Base-by-base conservation (phyloP, 306 rosid genomes). In the Begonia masoniana region DNA sequence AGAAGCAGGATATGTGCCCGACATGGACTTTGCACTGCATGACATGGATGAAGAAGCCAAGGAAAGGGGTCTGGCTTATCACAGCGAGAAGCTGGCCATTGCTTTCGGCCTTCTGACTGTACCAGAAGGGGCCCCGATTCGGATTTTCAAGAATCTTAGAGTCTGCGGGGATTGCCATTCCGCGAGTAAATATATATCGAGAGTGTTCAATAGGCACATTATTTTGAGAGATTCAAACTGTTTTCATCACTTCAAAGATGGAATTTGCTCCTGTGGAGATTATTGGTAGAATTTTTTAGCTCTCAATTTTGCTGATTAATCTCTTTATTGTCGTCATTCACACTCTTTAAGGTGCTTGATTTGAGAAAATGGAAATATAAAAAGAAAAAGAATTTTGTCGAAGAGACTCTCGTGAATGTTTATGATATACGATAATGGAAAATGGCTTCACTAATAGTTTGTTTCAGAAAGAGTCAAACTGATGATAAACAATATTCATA, bases 111-210 rank as follows among this genome's bases (percentile, higher is more conserved):
- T 89, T 60, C 81, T 89, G 52, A 72, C 73, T 31, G 48, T 74
- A 31, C 78, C 85, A 15, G 51, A 67, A 12, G 68, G 82, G 52
- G 82, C 74, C 51, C 85, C 94, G 45, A 78, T 85, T 62, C 70
- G 97, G 57, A 65, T 82, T 47, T 85, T 78, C 41, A 85, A 88
- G 88, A 88, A 88, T 80, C 77, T 88, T 17, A 60, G 95, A 52
- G 95, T 79, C 64, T 88, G 94, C 63, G 96, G 96, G 21, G 95
- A 88, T 70, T 88, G 97, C 60, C 97, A 88, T 65, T 71, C 76
- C n/a, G 87, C 95, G 12, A 82, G 85, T 79, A 85, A 82, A 59
- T 80, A 64, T 62, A 73, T 82, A 54, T 85, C 97, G 11, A 60
- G 21, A 49, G 76, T 78, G 53, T 76, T 66, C 31, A 17, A 50